A percentile compares a stretch with the other conserved stretches of the same genome.
Evolutionary conservation across 2,329 filamentous ascomycete genomes (phyloP).

Genomic region (Plectosphaerella sp.): DNA sequence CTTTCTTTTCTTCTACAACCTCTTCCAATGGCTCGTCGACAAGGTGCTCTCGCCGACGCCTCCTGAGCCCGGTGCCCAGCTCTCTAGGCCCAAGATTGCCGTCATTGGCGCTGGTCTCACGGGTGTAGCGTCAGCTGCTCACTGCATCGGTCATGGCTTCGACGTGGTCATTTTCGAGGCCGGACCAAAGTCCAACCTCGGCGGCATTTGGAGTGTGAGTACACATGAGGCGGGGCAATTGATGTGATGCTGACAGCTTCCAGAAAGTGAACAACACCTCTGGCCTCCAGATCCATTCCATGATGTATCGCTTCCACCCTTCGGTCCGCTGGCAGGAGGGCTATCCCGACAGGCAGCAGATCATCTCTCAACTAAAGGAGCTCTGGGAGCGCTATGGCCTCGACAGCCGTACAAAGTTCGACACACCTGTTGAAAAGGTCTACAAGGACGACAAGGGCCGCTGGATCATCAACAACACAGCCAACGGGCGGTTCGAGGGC

Average conservation of each 20-base stretch:
- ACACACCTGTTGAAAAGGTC: conserved; percentile 63
- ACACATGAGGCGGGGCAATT: not conserved
- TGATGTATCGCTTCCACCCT: conserved; percentile 88
- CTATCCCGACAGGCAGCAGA: conserved; percentile 75
- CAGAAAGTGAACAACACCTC: conserved; percentile 79
- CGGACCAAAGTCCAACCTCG: conserved; percentile 59
- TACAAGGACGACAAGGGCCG: conserved; percentile 63
- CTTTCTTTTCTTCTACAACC: conserved; percentile 57
- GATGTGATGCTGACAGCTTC: not conserved
- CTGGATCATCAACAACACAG: conserved; percentile 73
- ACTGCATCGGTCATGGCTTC: conserved; percentile 82
- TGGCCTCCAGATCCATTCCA: conserved; percentile 74
- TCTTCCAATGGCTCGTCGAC: conserved; percentile 61
- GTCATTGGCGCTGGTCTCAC: conserved; percentile 70
- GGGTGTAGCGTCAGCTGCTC: conserved; percentile 72
- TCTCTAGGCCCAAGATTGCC: conserved; percentile 62
- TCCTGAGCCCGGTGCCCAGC: conserved; percentile 51
- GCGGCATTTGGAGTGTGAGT: conserved; percentile 73
- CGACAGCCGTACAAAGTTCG: conserved; percentile 66
- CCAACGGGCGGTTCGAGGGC: conserved; percentile 71
- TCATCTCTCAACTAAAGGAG: conserved; percentile 64
- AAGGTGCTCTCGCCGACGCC: conserved; percentile 66
- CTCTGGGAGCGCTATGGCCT: conserved; percentile 75
- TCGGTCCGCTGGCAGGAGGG: conserved; percentile 68
- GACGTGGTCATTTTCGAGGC: conserved; percentile 77